phyloP scores from a whole-genome alignment of 139 green algal genomes.

The Pedinophyceae sp. region DNA sequence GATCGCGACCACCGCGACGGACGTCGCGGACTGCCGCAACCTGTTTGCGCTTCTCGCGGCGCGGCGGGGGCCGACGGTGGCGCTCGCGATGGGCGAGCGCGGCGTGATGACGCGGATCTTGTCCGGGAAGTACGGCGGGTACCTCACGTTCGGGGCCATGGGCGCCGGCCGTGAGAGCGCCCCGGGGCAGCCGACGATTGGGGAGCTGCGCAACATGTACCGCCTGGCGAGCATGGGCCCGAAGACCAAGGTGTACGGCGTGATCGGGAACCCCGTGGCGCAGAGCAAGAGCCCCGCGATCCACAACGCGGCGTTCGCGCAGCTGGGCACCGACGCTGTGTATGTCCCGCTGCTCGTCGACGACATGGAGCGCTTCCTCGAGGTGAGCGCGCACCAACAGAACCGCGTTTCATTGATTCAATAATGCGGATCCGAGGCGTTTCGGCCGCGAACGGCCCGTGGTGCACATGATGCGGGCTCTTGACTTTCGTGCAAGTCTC shows the following conservation, averaged over 20 bases:
- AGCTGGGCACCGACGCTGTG: slow-evolving; percentile 55
- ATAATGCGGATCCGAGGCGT: no score
- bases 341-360: slow-evolving; percentile 94
- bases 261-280: slow-evolving; percentile 77
- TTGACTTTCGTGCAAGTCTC: no score
- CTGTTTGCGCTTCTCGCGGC: slow-evolving; percentile 53
- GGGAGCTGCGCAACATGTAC: slow-evolving; percentile 35
- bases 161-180: slow-evolving; percentile 34
- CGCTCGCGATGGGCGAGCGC: slow-evolving; percentile 79
- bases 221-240: slow-evolving; percentile 28
- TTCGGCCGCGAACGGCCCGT: no score
- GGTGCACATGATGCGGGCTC: no score
- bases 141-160: slow-evolving; percentile 86
- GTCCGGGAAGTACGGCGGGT: slow-evolving; percentile 82
- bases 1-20: slow-evolving; percentile 70
- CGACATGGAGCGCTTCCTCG: slow-evolving; percentile 62
- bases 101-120: slow-evolving; percentile 71
- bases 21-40: slow-evolving; percentile 51
- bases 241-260: slow-evolving; percentile 56
- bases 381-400: background rate
- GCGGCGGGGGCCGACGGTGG: slow-evolving; percentile 52
- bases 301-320: slow-evolving; percentile 70
- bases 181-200: slow-evolving; percentile 52
- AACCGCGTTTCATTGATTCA: background rate
- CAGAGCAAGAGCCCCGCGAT: slow-evolving; percentile 70